Evolutionary conservation across 2,329 filamentous ascomycete genomes (phyloP).

Genomic region (Colletotrichum coccodes): DNA sequence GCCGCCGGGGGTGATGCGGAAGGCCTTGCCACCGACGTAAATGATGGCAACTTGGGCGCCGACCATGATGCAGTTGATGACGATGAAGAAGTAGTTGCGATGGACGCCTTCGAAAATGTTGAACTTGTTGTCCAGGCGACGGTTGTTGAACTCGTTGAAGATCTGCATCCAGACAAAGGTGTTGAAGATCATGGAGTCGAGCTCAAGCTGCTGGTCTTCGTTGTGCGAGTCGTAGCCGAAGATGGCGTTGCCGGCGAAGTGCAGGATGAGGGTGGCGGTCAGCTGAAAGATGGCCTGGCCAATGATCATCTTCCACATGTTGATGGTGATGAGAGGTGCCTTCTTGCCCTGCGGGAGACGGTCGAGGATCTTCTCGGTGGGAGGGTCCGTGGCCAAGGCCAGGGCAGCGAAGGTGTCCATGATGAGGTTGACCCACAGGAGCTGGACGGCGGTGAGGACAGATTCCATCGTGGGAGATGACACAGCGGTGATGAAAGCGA

Average conservation of each 20-base stretch:
- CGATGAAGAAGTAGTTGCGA: slow-evolving; percentile 67
- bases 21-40: slow-evolving; percentile 65
- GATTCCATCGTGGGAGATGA: slow-evolving; percentile 64
- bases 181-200: slow-evolving; percentile 74
- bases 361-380: slow-evolving; percentile 65
- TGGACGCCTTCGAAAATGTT: slow-evolving; percentile 69
- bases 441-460: slow-evolving; percentile 73
- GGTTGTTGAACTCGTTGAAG: slow-evolving; percentile 76
- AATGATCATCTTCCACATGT: slow-evolving; percentile 75
- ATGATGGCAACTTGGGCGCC: slow-evolving; percentile 67
- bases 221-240: slow-evolving; percentile 58
- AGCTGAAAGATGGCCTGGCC: slow-evolving; percentile 71
- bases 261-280: slow-evolving; percentile 65
- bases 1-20: slow-evolving; percentile 51
- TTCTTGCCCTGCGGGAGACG: slow-evolving; percentile 68
- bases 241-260: slow-evolving; percentile 69
- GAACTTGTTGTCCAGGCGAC: slow-evolving; percentile 70
- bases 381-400: slow-evolving; percentile 72
- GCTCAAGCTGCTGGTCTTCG: slow-evolving; percentile 51
- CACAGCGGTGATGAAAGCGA: slow-evolving; percentile 73
- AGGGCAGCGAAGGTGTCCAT: slow-evolving; percentile 77
- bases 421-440: slow-evolving; percentile 76
- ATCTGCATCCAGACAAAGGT: slow-evolving; percentile 80
- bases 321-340: slow-evolving; percentile 77
- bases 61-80: slow-evolving; percentile 67